Evolutionary conservation across 2,329 filamentous ascomycete species (phyloP).

Genomic region (Cladosporium phlei): DNA sequence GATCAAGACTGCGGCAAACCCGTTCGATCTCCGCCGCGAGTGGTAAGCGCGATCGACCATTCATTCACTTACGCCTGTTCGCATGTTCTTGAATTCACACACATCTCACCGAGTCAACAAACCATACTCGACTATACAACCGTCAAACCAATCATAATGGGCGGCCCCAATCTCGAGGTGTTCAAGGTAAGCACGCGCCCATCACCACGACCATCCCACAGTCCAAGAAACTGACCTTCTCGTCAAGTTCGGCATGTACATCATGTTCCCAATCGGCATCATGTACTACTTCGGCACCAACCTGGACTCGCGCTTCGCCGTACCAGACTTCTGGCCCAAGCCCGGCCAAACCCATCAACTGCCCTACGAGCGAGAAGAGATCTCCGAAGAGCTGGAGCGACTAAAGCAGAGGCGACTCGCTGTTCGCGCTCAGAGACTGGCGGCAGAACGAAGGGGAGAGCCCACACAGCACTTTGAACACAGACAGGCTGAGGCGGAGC

Average conservation of each 20-base stretch:
- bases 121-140: too few species aligned
- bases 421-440: slow-evolving; percentile 45
- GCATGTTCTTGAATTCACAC: slow-evolving; percentile 4
- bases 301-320: slow-evolving; percentile 83
- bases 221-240: too few species aligned
- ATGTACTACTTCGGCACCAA: slow-evolving; percentile 99
- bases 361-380: slow-evolving; percentile 74
- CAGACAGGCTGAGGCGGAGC: slow-evolving; percentile 19
- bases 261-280: slow-evolving; percentile 96
- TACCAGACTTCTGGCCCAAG: slow-evolving; percentile 91
- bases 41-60: too few species aligned
- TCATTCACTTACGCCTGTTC: too few species aligned
- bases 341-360: slow-evolving; percentile 70
- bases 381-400: slow-evolving; percentile 72
- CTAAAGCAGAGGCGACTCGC: slow-evolving; percentile 52
- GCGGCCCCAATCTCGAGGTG: slow-evolving; percentile 84
- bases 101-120: too few species aligned
- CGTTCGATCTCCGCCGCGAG: too few species aligned
- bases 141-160: slow-evolving; percentile 52
- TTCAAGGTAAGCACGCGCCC: slow-evolving; percentile 78
- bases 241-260: slow-evolving; percentile 90
- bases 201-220: too few species aligned
- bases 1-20: too few species aligned
- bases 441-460: slow-evolving; percentile 33
- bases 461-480: slow-evolving; percentile 21